These are phyloP conservation scores for Bothia castanella DNA, from an alignment of 1,284 basidiomycete genomes.

Conservation along the genomic window DNA sequence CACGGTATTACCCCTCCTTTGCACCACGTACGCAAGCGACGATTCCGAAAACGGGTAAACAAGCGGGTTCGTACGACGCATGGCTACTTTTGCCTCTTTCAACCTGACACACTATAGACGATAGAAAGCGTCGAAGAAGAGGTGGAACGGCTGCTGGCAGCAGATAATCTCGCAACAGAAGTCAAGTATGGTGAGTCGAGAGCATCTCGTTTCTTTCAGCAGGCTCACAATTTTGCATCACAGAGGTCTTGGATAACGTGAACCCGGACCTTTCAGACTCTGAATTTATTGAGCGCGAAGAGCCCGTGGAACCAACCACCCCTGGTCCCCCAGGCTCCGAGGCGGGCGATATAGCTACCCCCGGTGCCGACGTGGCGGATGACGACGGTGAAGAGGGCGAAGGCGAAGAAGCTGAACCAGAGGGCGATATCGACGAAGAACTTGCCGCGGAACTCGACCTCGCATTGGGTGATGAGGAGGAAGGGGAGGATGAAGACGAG, in stretches of 20 bases:
- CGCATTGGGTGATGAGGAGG: constrained; percentile 66
- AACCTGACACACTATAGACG: constrained; percentile 47
- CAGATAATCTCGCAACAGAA: constrained; percentile 78
- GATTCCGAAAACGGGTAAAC: constrained; percentile 90
- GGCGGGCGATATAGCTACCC: constrained; percentile 57
- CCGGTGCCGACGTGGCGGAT: constrained; percentile 50
- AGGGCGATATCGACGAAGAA: constrained; percentile 73
- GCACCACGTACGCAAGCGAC: constrained; percentile 85
- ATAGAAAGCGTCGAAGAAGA: constrained; percentile 98
- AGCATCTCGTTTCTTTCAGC: neutral
- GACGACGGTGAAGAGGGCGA: constrained; percentile 58
- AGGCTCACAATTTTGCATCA: neutral
- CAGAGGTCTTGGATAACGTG: constrained; percentile 79
- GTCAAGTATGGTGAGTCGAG: constrained; percentile 67
- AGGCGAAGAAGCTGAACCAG: constrained; percentile 55
- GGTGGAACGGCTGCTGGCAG: constrained; percentile 87
- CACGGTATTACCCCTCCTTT: constrained; percentile 96
- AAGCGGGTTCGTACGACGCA: constrained; percentile 53
- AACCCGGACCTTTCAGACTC: constrained; percentile 86
- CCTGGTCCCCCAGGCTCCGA: constrained; percentile 59
- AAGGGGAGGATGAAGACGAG: constrained; percentile 59
- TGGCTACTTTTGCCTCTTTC: neutral
- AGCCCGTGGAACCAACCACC: constrained; percentile 57
- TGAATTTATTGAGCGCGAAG: constrained; percentile 72
- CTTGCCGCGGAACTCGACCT: constrained; percentile 71